phyloP scores from a whole-genome alignment of 1,284 basidiomycete species.

The Mycena sp. region DNA sequence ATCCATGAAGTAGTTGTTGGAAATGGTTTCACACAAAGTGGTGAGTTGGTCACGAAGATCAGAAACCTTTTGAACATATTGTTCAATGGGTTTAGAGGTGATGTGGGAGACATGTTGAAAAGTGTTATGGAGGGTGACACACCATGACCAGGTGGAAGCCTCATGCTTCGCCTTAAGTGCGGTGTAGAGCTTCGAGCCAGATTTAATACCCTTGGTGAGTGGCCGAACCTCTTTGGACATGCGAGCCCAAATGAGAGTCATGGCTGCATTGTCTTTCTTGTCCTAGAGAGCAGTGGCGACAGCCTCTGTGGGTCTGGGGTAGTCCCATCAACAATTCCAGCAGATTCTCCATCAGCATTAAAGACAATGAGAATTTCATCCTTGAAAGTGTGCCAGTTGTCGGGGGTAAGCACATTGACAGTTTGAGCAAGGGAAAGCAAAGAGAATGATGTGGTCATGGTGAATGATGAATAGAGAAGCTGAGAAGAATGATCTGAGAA shows the following conservation, averaged over 20 bases:
- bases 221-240: background rate
- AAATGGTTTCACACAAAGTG: no score
- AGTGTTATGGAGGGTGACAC: no score
- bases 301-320: background rate
- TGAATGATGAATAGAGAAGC: no score
- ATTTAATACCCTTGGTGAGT: background rate
- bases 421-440: background rate
- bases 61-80: no score
- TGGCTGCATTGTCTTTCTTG: background rate
- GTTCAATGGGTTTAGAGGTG: no score
- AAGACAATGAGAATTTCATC: background rate
- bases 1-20: no score
- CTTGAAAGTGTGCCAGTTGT: background rate
- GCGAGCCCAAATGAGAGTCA: background rate
- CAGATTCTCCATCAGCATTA: background rate
- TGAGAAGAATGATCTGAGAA: no score
- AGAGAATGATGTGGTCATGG: background rate
- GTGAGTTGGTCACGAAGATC: no score
- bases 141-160: no score
- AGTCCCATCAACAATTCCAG: background rate
- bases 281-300: background rate
- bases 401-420: background rate
- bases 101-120: no score
- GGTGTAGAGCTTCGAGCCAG: no score
- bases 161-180: no score